phyloP scores from a whole-genome alignment of 2,329 filamentous ascomycete genomes.

The Coniochaeta ligniaria region DNA sequence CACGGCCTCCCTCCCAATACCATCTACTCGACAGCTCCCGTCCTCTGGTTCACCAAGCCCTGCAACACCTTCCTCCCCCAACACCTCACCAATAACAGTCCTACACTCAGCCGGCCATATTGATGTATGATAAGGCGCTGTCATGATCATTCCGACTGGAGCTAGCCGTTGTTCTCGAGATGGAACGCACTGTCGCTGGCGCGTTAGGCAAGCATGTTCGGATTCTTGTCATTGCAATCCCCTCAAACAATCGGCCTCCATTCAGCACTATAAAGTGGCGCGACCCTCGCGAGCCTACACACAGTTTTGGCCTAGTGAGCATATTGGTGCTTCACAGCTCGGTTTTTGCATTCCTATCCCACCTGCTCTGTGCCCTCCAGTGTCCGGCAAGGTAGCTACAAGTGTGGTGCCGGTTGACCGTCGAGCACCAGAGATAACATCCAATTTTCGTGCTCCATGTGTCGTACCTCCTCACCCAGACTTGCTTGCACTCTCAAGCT shows the following conservation, averaged over 20 bases:
- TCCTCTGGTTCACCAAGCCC: too few species aligned
- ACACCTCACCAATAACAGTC: too few species aligned
- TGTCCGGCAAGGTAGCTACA: background rate
- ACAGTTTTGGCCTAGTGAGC: background rate
- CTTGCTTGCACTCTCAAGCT: constrained; percentile 14
- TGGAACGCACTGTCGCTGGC: background rate
- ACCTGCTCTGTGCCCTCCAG: background rate
- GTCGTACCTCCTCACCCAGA: background rate
- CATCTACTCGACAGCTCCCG: background rate
- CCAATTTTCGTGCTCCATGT: background rate
- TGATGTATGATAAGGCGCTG: too few species aligned
- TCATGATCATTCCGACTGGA: too few species aligned
- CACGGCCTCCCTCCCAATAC: background rate
- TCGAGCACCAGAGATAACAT: background rate
- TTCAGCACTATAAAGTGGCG: background rate
- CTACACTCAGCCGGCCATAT: too few species aligned
- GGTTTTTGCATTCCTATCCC: background rate
- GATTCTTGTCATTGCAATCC: background rate
- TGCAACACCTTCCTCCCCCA: too few species aligned
- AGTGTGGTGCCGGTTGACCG: background rate
- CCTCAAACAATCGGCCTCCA: background rate
- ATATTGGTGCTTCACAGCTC: background rate
- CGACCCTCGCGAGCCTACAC: background rate
- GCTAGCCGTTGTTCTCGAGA: too few species aligned
- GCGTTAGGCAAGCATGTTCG: background rate